Base-by-base conservation (phyloP, 1,139 yeast genomes). In the Candida freyschussii region DNA sequence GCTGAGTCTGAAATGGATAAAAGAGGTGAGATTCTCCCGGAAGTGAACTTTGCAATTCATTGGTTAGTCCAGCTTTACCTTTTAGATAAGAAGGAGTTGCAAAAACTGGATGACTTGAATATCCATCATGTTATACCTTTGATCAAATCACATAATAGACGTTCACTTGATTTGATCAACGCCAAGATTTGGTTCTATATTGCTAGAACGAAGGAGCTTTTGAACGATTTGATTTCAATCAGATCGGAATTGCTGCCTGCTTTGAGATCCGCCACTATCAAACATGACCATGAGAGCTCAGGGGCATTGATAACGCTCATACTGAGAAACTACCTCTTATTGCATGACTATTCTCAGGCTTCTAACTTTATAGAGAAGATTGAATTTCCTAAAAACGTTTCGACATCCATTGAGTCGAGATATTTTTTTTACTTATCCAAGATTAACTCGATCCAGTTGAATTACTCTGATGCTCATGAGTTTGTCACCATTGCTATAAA, bases 131-230 rank as follows among this genome's bases (percentile, higher is more conserved):
- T 82, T 13, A 69, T 91, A 30, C 59, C 59, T 11, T 65, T 78
- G 20, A 61, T 86, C 55, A 69, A 72, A 37, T 58, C 69, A 14
- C 81, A 79, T 62, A 87, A 87, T 59, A 75, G 85, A 45, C 75
- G 97, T 47, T 75, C 94, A 4, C 65, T 91, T 45, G 98, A 93
- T 58, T 77, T 83, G 50, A 72, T 93, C 42, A 80, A 79, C 44
- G 93, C 97, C 11, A 91, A 89, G 58, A 70, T 84, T 42, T 93
- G 98, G 97, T 93, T 89, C 57, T 91, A 86, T 62, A 74, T 86
- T 45, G 72, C 81, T 29, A 75, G 95, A 58, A 75, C 89, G 5
- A 76, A 78, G 46, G 98, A 91, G 62, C 62, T 79, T 40, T 55
- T 65, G 26, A 71, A 70, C 30, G 79, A 79, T 47, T 63, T 78